Evolutionary conservation across 257 asterid species (phyloP).

Genomic region (Jaltomata sinuosa): DNA sequence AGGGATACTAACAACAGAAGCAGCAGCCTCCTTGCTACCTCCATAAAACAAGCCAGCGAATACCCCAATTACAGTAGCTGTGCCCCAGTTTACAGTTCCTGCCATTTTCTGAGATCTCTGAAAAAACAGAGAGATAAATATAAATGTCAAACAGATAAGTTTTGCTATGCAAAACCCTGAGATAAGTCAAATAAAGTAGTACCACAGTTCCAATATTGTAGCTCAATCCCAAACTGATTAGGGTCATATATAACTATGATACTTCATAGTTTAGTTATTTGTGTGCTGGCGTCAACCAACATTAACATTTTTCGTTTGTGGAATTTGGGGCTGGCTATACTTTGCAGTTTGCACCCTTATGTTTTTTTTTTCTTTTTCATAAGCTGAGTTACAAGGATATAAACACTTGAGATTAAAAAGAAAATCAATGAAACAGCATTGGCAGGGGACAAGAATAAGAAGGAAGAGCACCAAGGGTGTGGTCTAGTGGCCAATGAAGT

Average conservation of each 20-base stretch:
- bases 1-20: slow-evolving; percentile 75
- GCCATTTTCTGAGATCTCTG: slow-evolving; percentile 49
- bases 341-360: background rate
- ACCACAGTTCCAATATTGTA: background rate
- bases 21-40: slow-evolving; percentile 97
- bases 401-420: background rate
- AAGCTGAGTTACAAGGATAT: background rate
- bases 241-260: background rate
- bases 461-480: too few species aligned
- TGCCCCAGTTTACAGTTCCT: slow-evolving; percentile 84
- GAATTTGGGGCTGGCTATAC: background rate
- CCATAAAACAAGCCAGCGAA: slow-evolving; percentile 95
- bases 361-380: too few species aligned
- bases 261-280: background rate
- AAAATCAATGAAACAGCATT: background rate
- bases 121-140: background rate
- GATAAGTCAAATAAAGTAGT: background rate
- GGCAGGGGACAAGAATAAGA: background rate
- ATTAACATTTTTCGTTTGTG: background rate
- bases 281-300: background rate
- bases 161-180: background rate
- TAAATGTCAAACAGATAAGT: background rate
- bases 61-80: slow-evolving; percentile 78
- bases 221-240: background rate
- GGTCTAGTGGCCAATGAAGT: too few species aligned